A percentile compares a stretch with the other conserved stretches of the same genome.
Evolutionary conservation across 1,139 yeast species (phyloP).

Genomic region (Pichia sp.): DNA sequence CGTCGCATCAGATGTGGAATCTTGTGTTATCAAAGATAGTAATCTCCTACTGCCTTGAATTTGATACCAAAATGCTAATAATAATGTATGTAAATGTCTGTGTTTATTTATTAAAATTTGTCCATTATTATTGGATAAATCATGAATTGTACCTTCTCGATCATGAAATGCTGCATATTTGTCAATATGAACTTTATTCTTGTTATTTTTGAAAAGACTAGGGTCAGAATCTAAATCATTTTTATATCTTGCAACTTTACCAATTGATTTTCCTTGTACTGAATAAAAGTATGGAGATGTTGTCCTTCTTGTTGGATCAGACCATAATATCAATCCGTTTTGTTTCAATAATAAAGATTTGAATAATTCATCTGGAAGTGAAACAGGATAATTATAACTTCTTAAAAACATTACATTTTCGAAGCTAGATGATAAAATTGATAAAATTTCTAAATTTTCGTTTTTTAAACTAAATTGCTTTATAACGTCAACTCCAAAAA

Average conservation of each 20-base stretch:
- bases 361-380: conserved; percentile 46
- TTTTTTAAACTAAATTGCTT: conserved; percentile 38
- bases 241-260: conserved; percentile 25
- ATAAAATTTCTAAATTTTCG: conserved; percentile 33
- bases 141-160: conserved; percentile 49
- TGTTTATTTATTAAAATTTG: conserved; percentile 48
- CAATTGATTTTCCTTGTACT: conserved; percentile 40
- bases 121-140: conserved; percentile 49
- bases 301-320: conserved; percentile 24
- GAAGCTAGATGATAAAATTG: conserved; percentile 51
- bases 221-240: conserved; percentile 20
- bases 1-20: conserved; percentile 61
- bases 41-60: conserved; percentile 44
- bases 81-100: conserved; percentile 41
- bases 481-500: conserved; percentile 19
- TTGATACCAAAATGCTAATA: conserved; percentile 49
- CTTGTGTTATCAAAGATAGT: conserved; percentile 52
- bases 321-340: conserved; percentile 48
- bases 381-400: conserved; percentile 57
- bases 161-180: conserved; percentile 33
- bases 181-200: conserved; percentile 20
- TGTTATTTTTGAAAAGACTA: not conserved
- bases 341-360: conserved; percentile 29
- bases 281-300: conserved; percentile 48
- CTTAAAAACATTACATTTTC: conserved; percentile 55